A percentile compares a stretch with the other conserved stretches of the same genome.
phyloP scores from a whole-genome alignment of 176 grass and related monocot genomes.

The Ananas comosus region DNA sequence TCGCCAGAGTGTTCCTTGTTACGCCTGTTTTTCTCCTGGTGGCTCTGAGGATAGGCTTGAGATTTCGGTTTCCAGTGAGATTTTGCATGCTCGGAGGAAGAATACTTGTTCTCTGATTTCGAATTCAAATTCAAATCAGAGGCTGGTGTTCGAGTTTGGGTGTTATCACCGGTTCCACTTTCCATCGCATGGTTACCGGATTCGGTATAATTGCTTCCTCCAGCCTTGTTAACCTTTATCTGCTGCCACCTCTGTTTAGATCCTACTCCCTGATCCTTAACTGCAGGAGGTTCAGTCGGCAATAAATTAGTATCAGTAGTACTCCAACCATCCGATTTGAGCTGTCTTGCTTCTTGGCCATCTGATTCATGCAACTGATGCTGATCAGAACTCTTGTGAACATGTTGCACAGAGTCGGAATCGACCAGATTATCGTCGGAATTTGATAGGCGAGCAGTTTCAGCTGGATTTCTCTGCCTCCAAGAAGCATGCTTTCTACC shows the following conservation, averaged over 20 bases:
- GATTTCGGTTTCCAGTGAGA: conserved; percentile 85
- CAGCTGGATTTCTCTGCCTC: conserved; percentile 68
- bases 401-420: conserved; percentile 24
- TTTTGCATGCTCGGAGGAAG: conserved; percentile 23
- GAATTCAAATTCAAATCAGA: conserved; percentile 31
- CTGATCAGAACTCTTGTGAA: conserved; percentile 31
- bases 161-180: conserved; percentile 27
- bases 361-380: conserved; percentile 28
- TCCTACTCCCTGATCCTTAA: conserved; percentile 37
- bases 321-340: conserved; percentile 26
- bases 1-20: conserved; percentile 24
- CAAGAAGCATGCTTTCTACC: conserved; percentile 75
- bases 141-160: conserved; percentile 7
- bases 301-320: conserved; percentile 19
- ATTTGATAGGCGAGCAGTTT: conserved; percentile 30
- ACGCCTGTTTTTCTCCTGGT: conserved; percentile 30
- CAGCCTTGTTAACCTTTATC: conserved; percentile 41
- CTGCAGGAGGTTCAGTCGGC: conserved; percentile 14
- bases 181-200: conserved; percentile 28
- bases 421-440: conserved; percentile 27
- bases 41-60: conserved; percentile 25
- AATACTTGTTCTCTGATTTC: conserved; percentile 41
- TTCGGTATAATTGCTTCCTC: conserved; percentile 28
- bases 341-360: conserved; percentile 21
- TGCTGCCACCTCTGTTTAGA: conserved; percentile 45